Evolutionary conservation across 1,284 basidiomycete genomes (phyloP), one percentile per base, ranked within the genome.

Genomic region (Moniliella sp.): DNA sequence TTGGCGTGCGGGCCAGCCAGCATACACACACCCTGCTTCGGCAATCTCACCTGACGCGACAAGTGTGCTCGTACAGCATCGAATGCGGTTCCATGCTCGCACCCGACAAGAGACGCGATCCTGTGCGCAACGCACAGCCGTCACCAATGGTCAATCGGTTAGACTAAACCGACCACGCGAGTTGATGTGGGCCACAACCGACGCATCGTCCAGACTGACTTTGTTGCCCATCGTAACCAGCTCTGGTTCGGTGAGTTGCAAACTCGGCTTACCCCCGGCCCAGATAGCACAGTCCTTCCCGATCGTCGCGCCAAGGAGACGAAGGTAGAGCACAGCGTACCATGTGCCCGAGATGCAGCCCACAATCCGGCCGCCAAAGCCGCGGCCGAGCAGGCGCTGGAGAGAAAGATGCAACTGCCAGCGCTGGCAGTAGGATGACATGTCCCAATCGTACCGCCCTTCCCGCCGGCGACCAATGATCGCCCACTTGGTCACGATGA

Each of bases 121-220:
- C 54, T 15, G 48, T 46, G 5, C 53, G 50, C 46, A 57, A 44
- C n/a, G 54, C 54, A 32, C 53, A 56, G 7, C 46, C 46, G 21
- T 55, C 51, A n/a, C 51, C 54, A 27, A 57, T 51, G 16, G 46
- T 43, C 25, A 57, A 43, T 37, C 46, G 46, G 43, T 57, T 57
- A 57, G 35, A 19, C 50, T 54, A 40, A 57, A 57, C 4, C 51
- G 45, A 25, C 54, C 54, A 32, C 54, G 42, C 26, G 51, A 55
- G 41, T 57, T 57, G 46, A 57, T 57, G 37, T 57, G 54, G 8
- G 54, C 54, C 7, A 57, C 54, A 13, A 57, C 50, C 21, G 54
- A 57, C 34, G 46, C 49, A 29, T 57, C 54, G 33, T 57, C 54
- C 25, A 57, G 42, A 25, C 43, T 45, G 3, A 57, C 54, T 7